These are phyloP conservation scores for Yarrowia sp. DNA, from an alignment of 805 yeast species.

Conservation along the genomic window DNA sequence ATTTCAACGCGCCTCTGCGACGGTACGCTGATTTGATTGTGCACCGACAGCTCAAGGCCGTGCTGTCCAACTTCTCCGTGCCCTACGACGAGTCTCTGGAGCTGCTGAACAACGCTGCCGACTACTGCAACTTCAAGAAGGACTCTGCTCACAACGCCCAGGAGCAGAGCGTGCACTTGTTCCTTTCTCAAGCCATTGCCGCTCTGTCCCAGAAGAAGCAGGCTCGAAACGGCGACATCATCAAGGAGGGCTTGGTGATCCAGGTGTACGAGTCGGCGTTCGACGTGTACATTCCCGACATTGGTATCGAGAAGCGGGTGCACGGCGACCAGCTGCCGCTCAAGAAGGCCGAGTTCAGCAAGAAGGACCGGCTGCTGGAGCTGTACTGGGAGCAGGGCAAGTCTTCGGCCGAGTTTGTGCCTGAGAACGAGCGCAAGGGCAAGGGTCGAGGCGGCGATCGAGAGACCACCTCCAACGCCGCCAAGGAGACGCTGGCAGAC, in stretches of 20 bases:
- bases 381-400: conserved; percentile 90
- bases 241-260: conserved; percentile 80
- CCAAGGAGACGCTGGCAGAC: not conserved
- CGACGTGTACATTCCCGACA: conserved; percentile 87
- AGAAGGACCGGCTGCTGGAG: conserved; percentile 63
- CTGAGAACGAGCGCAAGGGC: conserved; percentile 55
- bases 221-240: conserved; percentile 54
- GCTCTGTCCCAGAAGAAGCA: conserved; percentile 48
- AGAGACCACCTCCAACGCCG: not conserved
- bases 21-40: conserved; percentile 91
- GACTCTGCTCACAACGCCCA: conserved; percentile 93
- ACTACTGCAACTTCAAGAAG: conserved; percentile 91
- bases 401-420: conserved; percentile 86
- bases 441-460: conserved; percentile 1
- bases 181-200: conserved; percentile 78
- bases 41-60: conserved; percentile 82
- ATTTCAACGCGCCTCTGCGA: conserved; percentile 88
- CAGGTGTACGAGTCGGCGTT: conserved; percentile 96
- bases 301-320: conserved; percentile 92
- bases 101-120: conserved; percentile 76
- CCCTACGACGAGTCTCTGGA: conserved; percentile 42
- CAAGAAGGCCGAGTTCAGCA: conserved; percentile 87
- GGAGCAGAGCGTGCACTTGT: conserved; percentile 87
- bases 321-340: conserved; percentile 97
- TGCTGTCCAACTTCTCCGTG: conserved; percentile 42